Evolutionary conservation across 805 yeast species (phyloP), one percentile per base, ranked within the genome.

Genomic region (Tetrapisispora nanseiensis): DNA sequence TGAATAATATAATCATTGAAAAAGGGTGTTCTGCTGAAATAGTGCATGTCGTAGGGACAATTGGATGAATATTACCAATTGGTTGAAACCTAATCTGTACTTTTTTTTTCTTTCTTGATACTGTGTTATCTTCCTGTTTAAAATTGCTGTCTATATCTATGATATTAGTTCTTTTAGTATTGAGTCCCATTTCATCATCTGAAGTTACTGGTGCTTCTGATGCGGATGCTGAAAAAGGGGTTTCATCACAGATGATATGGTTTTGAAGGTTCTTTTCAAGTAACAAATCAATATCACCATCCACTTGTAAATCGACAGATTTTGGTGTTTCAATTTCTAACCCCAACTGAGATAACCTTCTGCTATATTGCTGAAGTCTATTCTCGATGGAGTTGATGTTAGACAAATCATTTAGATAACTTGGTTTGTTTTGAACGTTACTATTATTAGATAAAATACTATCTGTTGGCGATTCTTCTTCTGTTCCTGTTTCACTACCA

Each of bases 51-150:
- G 56, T 42, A 1, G 64, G 65, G 2, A 18, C 45, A 4, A 61
- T 42, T n/a, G 51, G 46, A 4, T 52, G 42, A 1, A 59, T 45
- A 6, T 61, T 51, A 1, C 65, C 65, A 24, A 61, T 61, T 6
- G 64, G 56, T 29, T 56, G 60, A 38, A 61, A 58, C 37, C 48
- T 55, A 9, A 59, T 51, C 24, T 50, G 54, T 3, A 59, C 37
- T 41, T 57, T 57, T 21, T 18, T 18, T 5, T 29, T 30, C 37
- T 34, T 24, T 26, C 21, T 21, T 38, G 33, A 10, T 8, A 29
- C 15, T 19, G 35, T 10, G 29, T 36, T 33, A 39, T 15, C 11
- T 31, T 28, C 11, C 11, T 9, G 3, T 3, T 6, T 10, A 6
- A 11, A 16, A 20, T 22, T 16, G 11, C 42, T 41, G n/a, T 11